Conservation (phyloP, 371 early-diverging fungal species). For the Vairimorpha ceranae region DNA sequence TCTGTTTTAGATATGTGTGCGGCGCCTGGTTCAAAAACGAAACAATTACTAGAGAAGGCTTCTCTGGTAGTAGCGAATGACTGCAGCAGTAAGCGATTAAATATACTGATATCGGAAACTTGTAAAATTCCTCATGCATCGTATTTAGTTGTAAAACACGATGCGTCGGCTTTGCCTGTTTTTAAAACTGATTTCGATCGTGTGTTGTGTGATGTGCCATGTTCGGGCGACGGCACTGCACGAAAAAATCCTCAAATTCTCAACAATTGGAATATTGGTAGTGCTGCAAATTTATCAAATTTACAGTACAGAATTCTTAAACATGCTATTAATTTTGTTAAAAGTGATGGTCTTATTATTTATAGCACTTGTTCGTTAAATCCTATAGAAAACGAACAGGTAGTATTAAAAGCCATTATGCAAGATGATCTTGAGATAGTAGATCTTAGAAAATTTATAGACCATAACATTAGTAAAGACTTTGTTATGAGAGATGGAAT, state of each 20-base stretch:
- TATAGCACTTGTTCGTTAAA: constrained; percentile 98
- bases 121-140: constrained; percentile 79
- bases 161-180: constrained; percentile 80
- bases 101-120: constrained; percentile 85
- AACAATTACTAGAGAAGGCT: constrained; percentile 72
- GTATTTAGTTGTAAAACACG: constrained; percentile 86
- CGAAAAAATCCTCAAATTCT: constrained; percentile 87
- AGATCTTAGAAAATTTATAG: background rate
- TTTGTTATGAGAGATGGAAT: constrained; percentile 69
- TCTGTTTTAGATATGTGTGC: constrained; percentile 69
- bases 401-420: constrained; percentile 49
- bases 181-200: constrained; percentile 65
- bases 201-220: constrained; percentile 89
- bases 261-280: constrained; percentile 72
- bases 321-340: constrained; percentile 76
- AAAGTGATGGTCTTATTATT: constrained; percentile 83
- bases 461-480: constrained; percentile 37
- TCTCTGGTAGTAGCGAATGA: constrained; percentile 97
- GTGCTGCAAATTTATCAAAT: constrained; percentile 72
- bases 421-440: constrained; percentile 45
- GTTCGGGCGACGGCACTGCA: constrained; percentile 90
- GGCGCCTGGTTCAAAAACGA: constrained; percentile 68
- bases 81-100: constrained; percentile 75
- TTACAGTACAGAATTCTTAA: constrained; percentile 77
- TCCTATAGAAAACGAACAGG: constrained; percentile 67